Conservation (phyloP, 225 moss, liverwort and hornwort species). For the Thuidium tamariscinum region DNA sequence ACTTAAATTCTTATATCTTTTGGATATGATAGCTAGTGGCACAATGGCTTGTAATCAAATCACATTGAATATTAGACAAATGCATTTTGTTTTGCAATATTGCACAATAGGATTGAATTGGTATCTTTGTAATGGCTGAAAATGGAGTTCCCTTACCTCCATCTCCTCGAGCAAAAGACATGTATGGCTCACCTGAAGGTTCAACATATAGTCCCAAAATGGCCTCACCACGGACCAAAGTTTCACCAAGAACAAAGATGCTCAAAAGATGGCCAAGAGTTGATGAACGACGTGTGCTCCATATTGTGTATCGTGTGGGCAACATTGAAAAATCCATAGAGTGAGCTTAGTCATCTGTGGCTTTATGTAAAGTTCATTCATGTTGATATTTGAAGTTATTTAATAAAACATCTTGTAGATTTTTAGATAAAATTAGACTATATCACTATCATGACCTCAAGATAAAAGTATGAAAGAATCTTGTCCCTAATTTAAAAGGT, state of each 20-base stretch:
- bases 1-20: background rate
- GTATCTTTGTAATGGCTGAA: background rate
- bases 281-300: constrained; percentile 21
- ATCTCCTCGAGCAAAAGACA: constrained; percentile 8
- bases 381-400: background rate
- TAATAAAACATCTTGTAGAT: background rate
- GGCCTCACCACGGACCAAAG: background rate
- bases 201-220: background rate
- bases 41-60: background rate
- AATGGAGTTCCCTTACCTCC: constrained; percentile 10
- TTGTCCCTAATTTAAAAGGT: too few species aligned
- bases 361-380: background rate
- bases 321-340: constrained; percentile 29
- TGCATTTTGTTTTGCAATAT: background rate
- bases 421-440: background rate
- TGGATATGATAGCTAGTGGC: too few species aligned
- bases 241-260: constrained; percentile 14
- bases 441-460: background rate
- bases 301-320: constrained; percentile 19
- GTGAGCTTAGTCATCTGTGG: background rate
- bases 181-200: constrained; percentile 4
- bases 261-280: constrained; percentile 28
- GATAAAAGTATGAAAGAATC: too few species aligned
- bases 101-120: background rate
- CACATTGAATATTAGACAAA: too few species aligned